Evolutionary conservation across 805 yeast genomes (phyloP), one percentile per base, ranked within the genome.

Genomic region (Lipomyces starkeyi): DNA sequence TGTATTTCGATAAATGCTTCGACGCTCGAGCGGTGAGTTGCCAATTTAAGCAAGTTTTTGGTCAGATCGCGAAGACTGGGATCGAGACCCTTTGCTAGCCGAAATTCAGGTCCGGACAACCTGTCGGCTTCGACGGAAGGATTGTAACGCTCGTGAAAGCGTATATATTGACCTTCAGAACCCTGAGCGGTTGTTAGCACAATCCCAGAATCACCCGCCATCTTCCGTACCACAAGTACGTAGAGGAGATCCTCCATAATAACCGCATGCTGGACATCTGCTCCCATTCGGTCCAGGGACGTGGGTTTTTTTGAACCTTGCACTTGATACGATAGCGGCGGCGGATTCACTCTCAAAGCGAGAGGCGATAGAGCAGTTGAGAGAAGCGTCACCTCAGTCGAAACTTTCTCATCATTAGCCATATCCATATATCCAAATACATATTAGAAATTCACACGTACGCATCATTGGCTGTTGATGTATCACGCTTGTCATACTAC

Each of bases 121-220:
- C 84, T 76, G 43, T 83, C 81, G 14, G 78, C 80, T 9, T 77
- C 79, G 43, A 78, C 75, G 0, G 69, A 66, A 0, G 88, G 87
- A 73, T 87, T 85, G 74, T 85, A 91, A 25, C 83, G 81, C 56
- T 86, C 89, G 40, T 88, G 83, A 75, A 84, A 91, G 57, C 93
- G 81, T 47, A 94, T 86, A 74, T 90, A 91, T 25, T 83, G 82
- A 0, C 98, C 98, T 76, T 93, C 97, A 37, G 67, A 34, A 84
- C 78, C 0, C 96, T 96, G 27, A 1, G 8, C 37, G 14, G 11
- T n/a, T 34, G 14, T 55, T n/a, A 27, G 8, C 17, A 14, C 35
- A 29, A 35, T 27, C 3, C 34, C 11, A n/a, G 17, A n/a, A 22
- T 29, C 4, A 4, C 14, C 17, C 11, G 32, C 25, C 27, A 2